Evolutionary conservation across 805 yeast genomes (phyloP).

Genomic region (Schwanniomyces yamadae): DNA sequence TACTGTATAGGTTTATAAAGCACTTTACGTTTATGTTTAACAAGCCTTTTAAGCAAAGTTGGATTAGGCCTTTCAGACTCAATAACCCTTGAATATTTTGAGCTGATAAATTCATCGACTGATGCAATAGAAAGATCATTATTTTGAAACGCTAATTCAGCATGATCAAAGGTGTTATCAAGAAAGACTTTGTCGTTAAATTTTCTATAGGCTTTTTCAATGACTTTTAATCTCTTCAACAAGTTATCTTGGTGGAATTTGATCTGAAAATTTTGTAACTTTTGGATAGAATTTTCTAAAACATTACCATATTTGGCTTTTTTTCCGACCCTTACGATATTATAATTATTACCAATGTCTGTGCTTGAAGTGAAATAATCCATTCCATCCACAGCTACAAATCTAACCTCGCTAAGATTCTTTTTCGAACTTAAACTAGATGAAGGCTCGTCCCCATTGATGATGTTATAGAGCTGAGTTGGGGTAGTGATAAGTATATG

Average conservation of each 20-base stretch:
- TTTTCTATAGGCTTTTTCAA: conserved; percentile 2
- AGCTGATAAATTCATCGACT: not conserved
- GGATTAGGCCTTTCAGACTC: conserved; percentile 2
- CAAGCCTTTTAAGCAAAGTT: conserved; percentile 9
- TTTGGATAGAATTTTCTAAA: conserved; percentile 10
- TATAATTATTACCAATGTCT: conserved; percentile 7
- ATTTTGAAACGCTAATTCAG: conserved; percentile 5
- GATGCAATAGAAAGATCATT: conserved; percentile 5
- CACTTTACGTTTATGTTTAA: conserved; percentile 14
- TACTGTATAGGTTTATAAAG: conserved; percentile 25
- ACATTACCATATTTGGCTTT: conserved; percentile 15
- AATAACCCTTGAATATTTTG: not conserved
- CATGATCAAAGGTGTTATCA: conserved; percentile 4
- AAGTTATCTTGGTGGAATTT: conserved; percentile 7
- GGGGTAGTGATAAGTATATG: conserved; percentile 21
- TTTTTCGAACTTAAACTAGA: not conserved
- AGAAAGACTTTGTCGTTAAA: not conserved
- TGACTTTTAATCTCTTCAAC: conserved; percentile 3
- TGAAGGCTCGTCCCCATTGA: conserved; percentile 4
- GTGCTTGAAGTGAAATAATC: conserved; percentile 16
- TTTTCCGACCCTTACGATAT: conserved; percentile 8
- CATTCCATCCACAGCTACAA: conserved; percentile 24
- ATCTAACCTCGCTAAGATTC: conserved; percentile 11
- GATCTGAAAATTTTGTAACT: conserved; percentile 13
- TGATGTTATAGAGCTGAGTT: conserved; percentile 8